These are phyloP conservation scores for Serendipita indica DNA, from an alignment of 768 basidiomycete genomes.

Conservation along the genomic window DNA sequence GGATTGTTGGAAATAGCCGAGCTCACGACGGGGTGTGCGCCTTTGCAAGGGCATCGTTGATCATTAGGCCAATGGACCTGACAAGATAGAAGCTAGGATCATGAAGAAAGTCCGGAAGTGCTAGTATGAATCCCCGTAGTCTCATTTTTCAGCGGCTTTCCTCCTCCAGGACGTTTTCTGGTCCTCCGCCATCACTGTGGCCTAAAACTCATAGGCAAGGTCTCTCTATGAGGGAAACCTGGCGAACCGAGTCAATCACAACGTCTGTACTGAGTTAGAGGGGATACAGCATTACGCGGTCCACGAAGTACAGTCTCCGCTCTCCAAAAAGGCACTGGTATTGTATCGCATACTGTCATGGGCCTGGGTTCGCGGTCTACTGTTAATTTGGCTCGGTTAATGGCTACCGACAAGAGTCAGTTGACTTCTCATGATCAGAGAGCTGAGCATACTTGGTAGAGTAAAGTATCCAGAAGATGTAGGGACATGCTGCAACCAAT, in stretches of 20 bases:
- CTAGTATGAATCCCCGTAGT: slow-evolving; percentile 28
- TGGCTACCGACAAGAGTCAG: slow-evolving; percentile 29
- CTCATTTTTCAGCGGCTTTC: slow-evolving; percentile 22
- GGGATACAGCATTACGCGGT: slow-evolving; percentile 16
- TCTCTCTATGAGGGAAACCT: not conserved
- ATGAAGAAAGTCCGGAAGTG: slow-evolving; percentile 18
- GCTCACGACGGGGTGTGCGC: slow-evolving; percentile 34
- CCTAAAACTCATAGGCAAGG: slow-evolving; percentile 16
- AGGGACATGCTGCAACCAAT: too few relatives aligned
- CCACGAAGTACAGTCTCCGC: slow-evolving; percentile 23
- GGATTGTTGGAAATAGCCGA: slow-evolving; percentile 35
- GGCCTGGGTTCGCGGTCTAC: slow-evolving; percentile 33
- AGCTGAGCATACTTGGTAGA: not conserved
- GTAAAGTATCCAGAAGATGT: slow-evolving; percentile 12
- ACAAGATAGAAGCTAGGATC: not conserved
- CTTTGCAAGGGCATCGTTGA: slow-evolving; percentile 32
- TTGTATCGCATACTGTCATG: slow-evolving; percentile 30
- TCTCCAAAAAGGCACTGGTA: slow-evolving; percentile 24
- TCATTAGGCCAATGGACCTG: slow-evolving; percentile 11
- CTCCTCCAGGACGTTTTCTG: slow-evolving; percentile 5
- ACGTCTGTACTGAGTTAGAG: slow-evolving; percentile 19
- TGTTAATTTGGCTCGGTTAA: slow-evolving; percentile 35
- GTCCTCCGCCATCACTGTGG: slow-evolving; percentile 30
- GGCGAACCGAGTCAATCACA: slow-evolving; percentile 10
- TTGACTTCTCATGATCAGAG: slow-evolving; percentile 31